phyloP scores from a whole-genome alignment of 169 alveolate species.

The Cryptosporidium parvum region DNA sequence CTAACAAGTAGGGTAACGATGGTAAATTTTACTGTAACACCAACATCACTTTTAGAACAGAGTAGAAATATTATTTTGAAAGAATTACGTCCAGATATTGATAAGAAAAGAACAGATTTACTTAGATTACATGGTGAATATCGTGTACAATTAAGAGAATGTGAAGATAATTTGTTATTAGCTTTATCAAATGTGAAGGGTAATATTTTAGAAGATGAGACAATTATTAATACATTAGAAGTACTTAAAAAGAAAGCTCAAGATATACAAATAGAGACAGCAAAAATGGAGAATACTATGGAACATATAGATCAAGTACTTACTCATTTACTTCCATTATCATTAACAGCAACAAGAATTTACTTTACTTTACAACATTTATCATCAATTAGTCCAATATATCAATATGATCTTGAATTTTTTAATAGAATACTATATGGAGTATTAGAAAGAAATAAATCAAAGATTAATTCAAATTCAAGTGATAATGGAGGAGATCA shows the following conservation, averaged over 20 bases:
- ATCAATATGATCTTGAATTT: conserved; percentile 93
- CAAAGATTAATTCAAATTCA: background rate
- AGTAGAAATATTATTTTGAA: conserved; percentile 93
- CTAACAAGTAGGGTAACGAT: conserved; percentile 97
- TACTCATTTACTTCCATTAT: conserved; percentile 88
- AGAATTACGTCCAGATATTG: conserved; percentile 96
- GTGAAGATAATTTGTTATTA: conserved; percentile 94
- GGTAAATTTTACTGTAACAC: conserved; percentile 96
- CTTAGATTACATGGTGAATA: conserved; percentile 94
- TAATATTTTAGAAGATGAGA: conserved; percentile 94
- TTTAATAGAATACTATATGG: conserved; percentile 91
- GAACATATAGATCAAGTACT: conserved; percentile 91
- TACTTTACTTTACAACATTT: conserved; percentile 87
- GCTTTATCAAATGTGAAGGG: conserved; percentile 96
- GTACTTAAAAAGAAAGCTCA: conserved; percentile 94
- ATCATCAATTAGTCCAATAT: conserved; percentile 91
- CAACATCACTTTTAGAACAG: conserved; percentile 92
- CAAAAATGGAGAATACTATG: conserved; percentile 93
- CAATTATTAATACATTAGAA: conserved; percentile 90
- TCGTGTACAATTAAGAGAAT: conserved; percentile 91
- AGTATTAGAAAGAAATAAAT: conserved; percentile 72
- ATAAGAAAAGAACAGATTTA: conserved; percentile 92
- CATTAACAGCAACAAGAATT: conserved; percentile 90
- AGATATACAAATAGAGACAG: conserved; percentile 90
- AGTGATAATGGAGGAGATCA: conserved; percentile 71